Evolutionary conservation across 495 filamentous ascomycete genomes (phyloP).

Genomic region (Cudoniella acicularis): DNA sequence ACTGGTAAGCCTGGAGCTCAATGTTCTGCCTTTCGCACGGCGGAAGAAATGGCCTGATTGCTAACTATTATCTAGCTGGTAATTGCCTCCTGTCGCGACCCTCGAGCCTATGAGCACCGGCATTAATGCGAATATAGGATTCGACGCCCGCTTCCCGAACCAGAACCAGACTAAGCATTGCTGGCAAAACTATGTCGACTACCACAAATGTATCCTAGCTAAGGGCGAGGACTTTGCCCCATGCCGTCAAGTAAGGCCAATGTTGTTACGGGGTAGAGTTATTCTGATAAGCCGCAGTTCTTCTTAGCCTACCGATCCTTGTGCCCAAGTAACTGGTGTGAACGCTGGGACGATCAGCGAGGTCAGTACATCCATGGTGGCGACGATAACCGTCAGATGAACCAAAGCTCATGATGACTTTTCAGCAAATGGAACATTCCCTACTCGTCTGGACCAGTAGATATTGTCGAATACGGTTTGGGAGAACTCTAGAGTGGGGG

Average conservation of each 20-base stretch:
- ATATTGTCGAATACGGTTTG: conserved; percentile 1
- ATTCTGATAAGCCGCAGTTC: conserved; percentile 58
- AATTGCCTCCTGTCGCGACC: neutral
- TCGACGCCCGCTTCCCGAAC: conserved; percentile 99
- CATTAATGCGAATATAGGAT: conserved; percentile 54
- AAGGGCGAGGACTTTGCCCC: conserved; percentile 99
- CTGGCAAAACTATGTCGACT: conserved; percentile 99
- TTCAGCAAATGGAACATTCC: conserved; percentile 89
- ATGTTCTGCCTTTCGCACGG: neutral
- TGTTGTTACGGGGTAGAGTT: conserved; percentile 15
- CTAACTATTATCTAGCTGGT: conserved; percentile 36
- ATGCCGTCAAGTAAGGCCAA: conserved; percentile 78
- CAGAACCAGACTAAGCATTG: conserved; percentile 90
- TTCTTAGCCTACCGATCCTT: conserved; percentile 92
- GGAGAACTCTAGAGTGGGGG: conserved; percentile 6
- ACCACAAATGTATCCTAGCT: conserved; percentile 97
- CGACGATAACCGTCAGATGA: too few species aligned
- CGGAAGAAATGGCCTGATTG: conserved; percentile 36
- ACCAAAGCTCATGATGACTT: conserved; percentile 19
- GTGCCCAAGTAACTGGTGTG: conserved; percentile 91
- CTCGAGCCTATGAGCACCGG: conserved; percentile 22
- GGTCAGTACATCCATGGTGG: conserved; percentile 57
- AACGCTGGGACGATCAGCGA: conserved; percentile 96
- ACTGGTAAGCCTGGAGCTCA: conserved; percentile 67
- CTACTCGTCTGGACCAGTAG: conserved; percentile 61